Evolutionary conservation across 768 basidiomycete genomes (phyloP).

Genomic region (Pulveroboletus frians): DNA sequence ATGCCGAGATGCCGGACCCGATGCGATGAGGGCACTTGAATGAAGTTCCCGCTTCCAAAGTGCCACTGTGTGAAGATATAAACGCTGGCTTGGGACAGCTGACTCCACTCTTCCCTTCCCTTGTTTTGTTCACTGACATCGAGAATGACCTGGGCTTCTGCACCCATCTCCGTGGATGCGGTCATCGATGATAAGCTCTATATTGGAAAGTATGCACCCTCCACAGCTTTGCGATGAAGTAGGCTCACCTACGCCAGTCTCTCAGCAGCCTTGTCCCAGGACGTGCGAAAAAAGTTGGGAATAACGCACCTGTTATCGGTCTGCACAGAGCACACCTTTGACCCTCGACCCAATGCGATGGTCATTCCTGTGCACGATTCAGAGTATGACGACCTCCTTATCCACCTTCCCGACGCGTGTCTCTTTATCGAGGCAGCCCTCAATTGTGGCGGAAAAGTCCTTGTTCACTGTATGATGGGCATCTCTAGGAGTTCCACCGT

Average conservation of each 20-base stretch:
- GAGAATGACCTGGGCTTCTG: constrained; percentile 27
- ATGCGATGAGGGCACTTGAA: not conserved
- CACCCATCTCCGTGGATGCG: constrained; percentile 23
- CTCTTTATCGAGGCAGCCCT: constrained; percentile 60
- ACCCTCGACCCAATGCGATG: constrained; percentile 34
- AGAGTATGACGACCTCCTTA: constrained; percentile 53
- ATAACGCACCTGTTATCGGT: constrained; percentile 56
- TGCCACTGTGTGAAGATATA: constrained; percentile 13
- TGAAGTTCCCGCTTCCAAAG: not conserved
- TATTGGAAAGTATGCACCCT: constrained; percentile 33
- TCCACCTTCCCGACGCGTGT: constrained; percentile 56
- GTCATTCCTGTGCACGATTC: constrained; percentile 39
- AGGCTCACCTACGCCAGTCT: constrained; percentile 19
- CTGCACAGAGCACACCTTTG: constrained; percentile 48
- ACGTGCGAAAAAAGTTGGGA: constrained; percentile 29
- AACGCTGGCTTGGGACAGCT: constrained; percentile 4
- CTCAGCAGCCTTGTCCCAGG: constrained; percentile 31
- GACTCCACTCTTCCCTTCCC: constrained; percentile 13
- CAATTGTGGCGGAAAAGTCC: constrained; percentile 45
- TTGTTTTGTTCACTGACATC: not conserved
- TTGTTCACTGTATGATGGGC: constrained; percentile 74
- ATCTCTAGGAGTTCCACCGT: constrained; percentile 64
- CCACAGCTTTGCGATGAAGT: not conserved
- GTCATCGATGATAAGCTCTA: constrained; percentile 31
- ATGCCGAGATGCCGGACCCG: constrained; percentile 21